Evolutionary conservation across 129 eudicot species (phyloP).

Genomic region (carrot (Daucus carota)): DH1_v3.0 NC_030385.2:9277001-9277500

Average conservation of each 20-base stretch:
- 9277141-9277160: constrained; percentile 20
- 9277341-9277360: neutral
- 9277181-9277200: neutral
- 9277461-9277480: neutral
- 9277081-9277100: constrained; percentile 58
- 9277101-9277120: constrained; percentile 56
- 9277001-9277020: constrained; percentile 63
- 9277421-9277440: neutral
- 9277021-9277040: constrained; percentile 93
- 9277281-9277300: neutral
- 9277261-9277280: neutral
- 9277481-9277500: neutral
- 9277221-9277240: neutral
- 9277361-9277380: neutral
- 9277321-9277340: neutral
- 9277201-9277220: neutral
- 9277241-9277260: neutral
- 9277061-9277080: constrained; percentile 83
- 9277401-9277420: neutral
- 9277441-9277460: neutral
- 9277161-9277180: constrained; percentile 29
- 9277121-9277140: constrained; percentile 34
- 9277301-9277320: neutral
- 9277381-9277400: neutral
- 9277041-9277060: constrained; percentile 73